Evolutionary conservation across 305 asterid genomes (phyloP).

Genomic region (Fraxinus xanthoxyloides): DNA sequence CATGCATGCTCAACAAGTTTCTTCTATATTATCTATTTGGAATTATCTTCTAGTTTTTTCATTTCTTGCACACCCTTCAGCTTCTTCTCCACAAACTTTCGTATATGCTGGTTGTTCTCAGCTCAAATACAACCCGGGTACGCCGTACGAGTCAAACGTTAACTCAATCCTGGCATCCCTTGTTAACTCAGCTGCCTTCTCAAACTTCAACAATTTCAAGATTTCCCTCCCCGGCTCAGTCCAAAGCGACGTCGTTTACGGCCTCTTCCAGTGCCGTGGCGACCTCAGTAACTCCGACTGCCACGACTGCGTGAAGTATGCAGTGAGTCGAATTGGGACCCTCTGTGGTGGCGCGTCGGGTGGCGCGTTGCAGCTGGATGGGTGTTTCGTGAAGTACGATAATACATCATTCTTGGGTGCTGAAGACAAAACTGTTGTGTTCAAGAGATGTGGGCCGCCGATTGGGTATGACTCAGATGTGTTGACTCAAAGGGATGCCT

Average conservation of each 20-base stretch:
- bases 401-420: slow-evolving; percentile 62
- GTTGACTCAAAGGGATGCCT: slow-evolving; percentile 48
- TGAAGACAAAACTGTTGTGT: slow-evolving; percentile 55
- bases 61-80: not conserved
- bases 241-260: slow-evolving; percentile 43
- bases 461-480: slow-evolving; percentile 38
- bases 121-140: slow-evolving; percentile 40
- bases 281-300: slow-evolving; percentile 48
- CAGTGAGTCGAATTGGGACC: slow-evolving; percentile 43
- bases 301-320: slow-evolving; percentile 42
- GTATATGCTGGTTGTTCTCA: slow-evolving; percentile 58
- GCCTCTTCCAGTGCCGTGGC: slow-evolving; percentile 72
- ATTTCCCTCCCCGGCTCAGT: slow-evolving; percentile 33
- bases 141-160: slow-evolving; percentile 49
- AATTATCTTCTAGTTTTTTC: slow-evolving; percentile 1
- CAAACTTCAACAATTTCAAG: slow-evolving; percentile 59
- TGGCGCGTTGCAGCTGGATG: slow-evolving; percentile 60
- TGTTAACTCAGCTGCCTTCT: slow-evolving; percentile 46
- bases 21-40: not conserved
- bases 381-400: slow-evolving; percentile 65
- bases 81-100: slow-evolving; percentile 29
- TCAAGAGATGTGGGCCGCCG: slow-evolving; percentile 64
- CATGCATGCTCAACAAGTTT: slow-evolving; percentile 22
- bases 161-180: slow-evolving; percentile 51
- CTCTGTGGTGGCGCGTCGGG: slow-evolving; percentile 48